Evolutionary conservation across 805 yeast species (phyloP), one percentile per base, ranked within the genome.

Genomic region (Saccharomyces cerevisiae): DNA sequence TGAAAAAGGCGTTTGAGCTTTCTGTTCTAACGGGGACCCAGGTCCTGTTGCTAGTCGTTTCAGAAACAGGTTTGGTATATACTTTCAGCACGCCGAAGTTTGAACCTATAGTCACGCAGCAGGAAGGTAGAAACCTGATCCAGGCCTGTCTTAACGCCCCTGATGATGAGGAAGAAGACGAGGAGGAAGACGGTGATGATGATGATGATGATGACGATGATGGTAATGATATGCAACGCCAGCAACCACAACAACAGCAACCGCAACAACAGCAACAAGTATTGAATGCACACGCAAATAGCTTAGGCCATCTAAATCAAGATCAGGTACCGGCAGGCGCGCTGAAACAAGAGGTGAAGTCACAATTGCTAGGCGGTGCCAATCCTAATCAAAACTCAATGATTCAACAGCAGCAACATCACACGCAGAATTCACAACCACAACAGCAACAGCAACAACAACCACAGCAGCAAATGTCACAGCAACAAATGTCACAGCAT

Each of bases 1-100:
- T 94, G 99, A 94, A 94, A 76, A 94, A 94, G 76, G 99, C 99
- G n/a, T 94, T 92, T 74, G 99, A 94, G 71, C 79, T 94, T 60
- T 87, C 96, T 22, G 98, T 94, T 52, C 79, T 94, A 64, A 94
- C 99, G 13, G 99, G 99, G 55, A 94, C 99, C 31, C 99, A 94
- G 73, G 98, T 94, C 29, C 79, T 94, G 59, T 77, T 94, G 56
- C 81, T 94, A 63, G 99, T 94, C 54, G 99, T 94, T 30, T 86
- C 96, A 52, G 99, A 94, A 72, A 94, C 99, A n/a, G 99, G 99
- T 14, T 82, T 94, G 58, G 99, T 94, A 53, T 94, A 94, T 73
- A 94, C 99, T 22, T 94, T 94, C 72, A 92, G 98, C 54, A 94
- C 99, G n/a, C 99, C 99, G 55, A 94, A 94, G 73, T 83, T 94